Evolutionary conservation across 148 eudicot species (phyloP).

Genomic region (Camellia lanceoleosa): DNA sequence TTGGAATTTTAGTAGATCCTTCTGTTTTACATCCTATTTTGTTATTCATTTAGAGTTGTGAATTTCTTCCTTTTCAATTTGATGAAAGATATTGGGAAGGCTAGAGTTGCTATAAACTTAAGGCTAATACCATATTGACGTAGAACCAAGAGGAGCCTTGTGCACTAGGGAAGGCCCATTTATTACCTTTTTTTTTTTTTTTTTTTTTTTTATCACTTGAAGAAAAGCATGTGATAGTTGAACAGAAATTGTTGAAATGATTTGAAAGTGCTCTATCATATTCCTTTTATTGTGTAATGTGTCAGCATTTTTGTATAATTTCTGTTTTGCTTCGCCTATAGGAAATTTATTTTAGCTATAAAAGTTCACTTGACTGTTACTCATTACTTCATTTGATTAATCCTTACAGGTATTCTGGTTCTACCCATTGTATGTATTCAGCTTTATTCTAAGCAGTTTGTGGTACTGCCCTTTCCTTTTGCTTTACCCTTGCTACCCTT

Average conservation of each 20-base stretch:
- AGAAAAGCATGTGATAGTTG: not conserved
- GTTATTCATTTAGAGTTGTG: too few relatives aligned
- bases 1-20: too few relatives aligned
- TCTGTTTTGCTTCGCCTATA: not conserved
- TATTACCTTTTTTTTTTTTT: too few relatives aligned
- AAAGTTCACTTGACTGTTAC: not conserved
- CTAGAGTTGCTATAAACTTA: too few relatives aligned
- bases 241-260: not conserved
- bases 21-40: too few relatives aligned
- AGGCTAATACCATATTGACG: too few relatives aligned
- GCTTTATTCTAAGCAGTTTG: slow-evolving; percentile 79
- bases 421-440: slow-evolving; percentile 82
- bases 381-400: slow-evolving; percentile 13
- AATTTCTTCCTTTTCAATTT: too few relatives aligned
- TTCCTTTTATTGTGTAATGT: not conserved
- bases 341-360: not conserved
- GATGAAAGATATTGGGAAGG: too few relatives aligned
- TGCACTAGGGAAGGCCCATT: too few relatives aligned
- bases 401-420: slow-evolving; percentile 81
- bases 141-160: too few relatives aligned
- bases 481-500: not conserved
- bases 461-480: slow-evolving; percentile 54
- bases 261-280: not conserved
- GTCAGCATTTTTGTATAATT: not conserved
- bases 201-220: not conserved